These are phyloP conservation scores for Tremella fuciformis DNA, from an alignment of 768 basidiomycete species.

Conservation along the genomic window DNA sequence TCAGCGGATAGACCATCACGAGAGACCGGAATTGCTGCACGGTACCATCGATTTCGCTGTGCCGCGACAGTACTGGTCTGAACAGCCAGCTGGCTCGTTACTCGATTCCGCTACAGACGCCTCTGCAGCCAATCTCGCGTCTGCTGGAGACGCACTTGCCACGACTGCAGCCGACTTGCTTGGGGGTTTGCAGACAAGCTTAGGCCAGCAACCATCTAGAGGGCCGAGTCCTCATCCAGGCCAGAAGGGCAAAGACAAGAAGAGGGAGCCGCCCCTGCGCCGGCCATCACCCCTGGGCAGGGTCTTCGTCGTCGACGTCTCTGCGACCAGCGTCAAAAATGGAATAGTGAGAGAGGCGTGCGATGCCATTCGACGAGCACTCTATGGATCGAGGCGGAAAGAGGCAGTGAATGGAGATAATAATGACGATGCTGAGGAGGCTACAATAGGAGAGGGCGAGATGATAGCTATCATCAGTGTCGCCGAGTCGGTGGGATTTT, in stretches of 20 bases:
- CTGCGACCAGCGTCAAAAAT: slow-evolving; percentile 62
- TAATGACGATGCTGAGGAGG: slow-evolving; percentile 48
- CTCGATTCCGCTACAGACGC: slow-evolving; percentile 55
- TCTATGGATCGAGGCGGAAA: slow-evolving; percentile 60
- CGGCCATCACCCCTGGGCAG: slow-evolving; percentile 61
- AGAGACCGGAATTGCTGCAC: slow-evolving; percentile 80
- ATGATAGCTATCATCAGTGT: slow-evolving; percentile 76
- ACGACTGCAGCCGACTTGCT: slow-evolving; percentile 41
- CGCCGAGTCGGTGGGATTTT: slow-evolving; percentile 77
- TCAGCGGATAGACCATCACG: slow-evolving; percentile 71
- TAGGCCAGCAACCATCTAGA: slow-evolving; percentile 27
- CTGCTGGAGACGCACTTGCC: slow-evolving; percentile 41
- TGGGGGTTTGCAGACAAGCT: slow-evolving; percentile 37
- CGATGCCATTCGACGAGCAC: slow-evolving; percentile 59
- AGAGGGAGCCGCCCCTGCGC: slow-evolving; percentile 34
- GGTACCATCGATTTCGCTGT: slow-evolving; percentile 91
- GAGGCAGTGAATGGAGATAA: slow-evolving; percentile 55
- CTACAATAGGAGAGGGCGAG: slow-evolving; percentile 28
- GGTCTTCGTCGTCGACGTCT: slow-evolving; percentile 86
- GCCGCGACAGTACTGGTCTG: slow-evolving; percentile 78
- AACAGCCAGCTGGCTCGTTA: slow-evolving; percentile 44
- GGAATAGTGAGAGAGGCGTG: slow-evolving; percentile 72
- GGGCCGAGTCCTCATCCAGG: slow-evolving; percentile 31
- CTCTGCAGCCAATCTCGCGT: slow-evolving; percentile 34
- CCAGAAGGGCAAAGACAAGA: slow-evolving; percentile 33